Base-by-base conservation (phyloP, 371 early-diverging fungal species). In the Zychaea mexicana region DNA sequence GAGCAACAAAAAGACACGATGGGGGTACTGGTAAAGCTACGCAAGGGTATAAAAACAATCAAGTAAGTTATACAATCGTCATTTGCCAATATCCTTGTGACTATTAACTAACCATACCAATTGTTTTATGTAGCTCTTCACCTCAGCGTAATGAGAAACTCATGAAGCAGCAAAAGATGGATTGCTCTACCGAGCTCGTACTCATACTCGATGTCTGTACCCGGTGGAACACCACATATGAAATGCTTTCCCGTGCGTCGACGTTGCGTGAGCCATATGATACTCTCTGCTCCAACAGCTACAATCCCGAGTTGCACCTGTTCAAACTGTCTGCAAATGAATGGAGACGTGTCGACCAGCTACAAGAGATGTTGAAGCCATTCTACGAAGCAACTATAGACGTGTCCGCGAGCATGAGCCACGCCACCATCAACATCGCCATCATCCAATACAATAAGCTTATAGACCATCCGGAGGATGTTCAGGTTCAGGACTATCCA, bases 31-130 rank as follows among this genome's bases (percentile, higher is more conserved):
- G 15, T 38, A 26, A 66, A 62, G 46, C 60, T 68, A 15, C 61
- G 64, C 39, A 67, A 65, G 46, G 62, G 68, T 13, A 60, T 72
- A 13, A 39, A 55, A 15, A 67, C 57, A 42, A 68, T 72, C 32
- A 65, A 64, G 55, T 60, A 56, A 3, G 56, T 15, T n/a, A 21
- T 9, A 7, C 13, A 8, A n/a, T 3, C 3, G n/a, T 7, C 3
- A 39, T 7, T 2, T 8, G 13, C 10, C 3, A 39, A 39, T 39
- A 39, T 39, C 15, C 39, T 15, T 39, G 10, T 8, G 15, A 39
- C n/a, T 15, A 8, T 39, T 8, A 13, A 39, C n/a, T 15, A 8
- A 39, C 3, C 10, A 39, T 39, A 7, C n/a, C 13, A 39, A 4
- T 8, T 2, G n/a, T n/a, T 39, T 5, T 52, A 52, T 27, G 27